Percentiles rank a stretch among this genome's conserved stretches.
phyloP scores from a whole-genome alignment of 2,329 filamentous ascomycete genomes.

The Alternaria panax region DNA sequence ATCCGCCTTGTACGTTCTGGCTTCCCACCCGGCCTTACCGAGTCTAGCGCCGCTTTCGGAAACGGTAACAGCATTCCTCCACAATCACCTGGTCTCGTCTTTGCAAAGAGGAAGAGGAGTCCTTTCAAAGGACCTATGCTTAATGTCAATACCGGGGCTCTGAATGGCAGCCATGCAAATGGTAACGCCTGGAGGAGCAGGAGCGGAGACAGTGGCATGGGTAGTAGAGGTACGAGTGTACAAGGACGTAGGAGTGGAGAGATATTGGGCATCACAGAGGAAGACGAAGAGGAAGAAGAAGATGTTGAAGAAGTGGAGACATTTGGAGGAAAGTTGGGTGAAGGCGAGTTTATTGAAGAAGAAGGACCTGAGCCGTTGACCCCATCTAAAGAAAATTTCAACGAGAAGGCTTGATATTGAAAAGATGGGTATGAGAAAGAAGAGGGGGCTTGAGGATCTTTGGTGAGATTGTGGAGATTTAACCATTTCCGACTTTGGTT shows the following conservation, averaged over 20 bases:
- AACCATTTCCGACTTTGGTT: background rate
- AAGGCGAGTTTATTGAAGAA: slow-evolving; percentile 45
- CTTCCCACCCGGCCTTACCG: slow-evolving; percentile 49
- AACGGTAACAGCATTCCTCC: slow-evolving; percentile 61
- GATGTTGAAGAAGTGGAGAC: slow-evolving; percentile 65
- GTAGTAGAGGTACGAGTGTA: slow-evolving; percentile 62
- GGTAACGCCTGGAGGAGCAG: slow-evolving; percentile 9
- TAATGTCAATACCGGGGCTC: slow-evolving; percentile 53
- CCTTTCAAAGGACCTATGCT: slow-evolving; percentile 81
- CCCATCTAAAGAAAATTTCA: slow-evolving; percentile 9
- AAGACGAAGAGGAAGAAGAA: slow-evolving; percentile 56
- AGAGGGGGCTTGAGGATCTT: background rate
- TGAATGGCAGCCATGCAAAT: background rate
- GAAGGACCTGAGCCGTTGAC: slow-evolving; percentile 13
- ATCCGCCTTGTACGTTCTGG: slow-evolving; percentile 75
- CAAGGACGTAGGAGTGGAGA: slow-evolving; percentile 75
- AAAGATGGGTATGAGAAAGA: background rate
- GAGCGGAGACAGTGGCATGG: slow-evolving; percentile 18
- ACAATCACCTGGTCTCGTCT: slow-evolving; percentile 67
- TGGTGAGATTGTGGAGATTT: background rate
- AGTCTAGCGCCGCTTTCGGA: slow-evolving; percentile 56
- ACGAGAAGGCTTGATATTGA: slow-evolving; percentile 3
- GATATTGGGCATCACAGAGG: slow-evolving; percentile 66
- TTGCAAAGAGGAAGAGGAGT: slow-evolving; percentile 81
- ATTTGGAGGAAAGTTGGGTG: slow-evolving; percentile 60